A percentile compares a stretch with the other conserved stretches of the same genome.
Evolutionary conservation across 306 rosid genomes (phyloP).

Genomic region (Calophaca sinica): DNA sequence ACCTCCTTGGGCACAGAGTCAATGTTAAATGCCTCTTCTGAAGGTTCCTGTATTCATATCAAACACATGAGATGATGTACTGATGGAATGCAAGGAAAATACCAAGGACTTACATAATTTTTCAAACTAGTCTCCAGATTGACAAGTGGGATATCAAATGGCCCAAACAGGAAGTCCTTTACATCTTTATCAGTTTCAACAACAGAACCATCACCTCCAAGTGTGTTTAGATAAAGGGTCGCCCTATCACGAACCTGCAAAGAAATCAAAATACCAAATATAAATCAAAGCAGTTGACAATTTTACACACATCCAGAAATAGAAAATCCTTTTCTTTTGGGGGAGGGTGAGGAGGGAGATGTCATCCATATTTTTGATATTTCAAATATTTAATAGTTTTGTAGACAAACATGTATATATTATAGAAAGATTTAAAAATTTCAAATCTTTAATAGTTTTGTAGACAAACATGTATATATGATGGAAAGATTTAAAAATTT

Average conservation of each 20-base stretch:
- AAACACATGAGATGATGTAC: slow-evolving; percentile 51
- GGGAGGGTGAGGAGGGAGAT: background rate
- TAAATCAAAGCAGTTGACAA: slow-evolving; percentile 10
- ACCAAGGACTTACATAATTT: slow-evolving; percentile 71
- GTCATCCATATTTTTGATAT: slow-evolving; percentile 18
- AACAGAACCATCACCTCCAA: slow-evolving; percentile 81
- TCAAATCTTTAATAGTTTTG: background rate
- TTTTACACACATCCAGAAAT: slow-evolving; percentile 5
- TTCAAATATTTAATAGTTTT: slow-evolving; percentile 1
- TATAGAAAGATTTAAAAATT: slow-evolving; percentile 40
- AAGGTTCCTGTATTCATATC: slow-evolving; percentile 79
- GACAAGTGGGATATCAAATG: slow-evolving; percentile 86
- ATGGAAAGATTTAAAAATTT: slow-evolving; percentile 26
- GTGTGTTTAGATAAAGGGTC: slow-evolving; percentile 83
- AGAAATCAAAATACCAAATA: slow-evolving; percentile 36
- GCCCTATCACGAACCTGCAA: slow-evolving; percentile 98
- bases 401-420: slow-evolving; percentile 22
- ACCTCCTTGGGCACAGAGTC: slow-evolving; percentile 84
- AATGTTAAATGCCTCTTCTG: slow-evolving; percentile 90
- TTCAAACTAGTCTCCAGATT: slow-evolving; percentile 95
- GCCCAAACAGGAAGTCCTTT: slow-evolving; percentile 87
- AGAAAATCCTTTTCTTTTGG: background rate
- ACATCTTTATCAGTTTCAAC: slow-evolving; percentile 80
- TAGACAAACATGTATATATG: slow-evolving; percentile 24
- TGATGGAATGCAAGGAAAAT: slow-evolving; percentile 38